Base-by-base conservation (phyloP, 2,329 filamentous ascomycete genomes). In the Trichoderma atroviride region DNA sequence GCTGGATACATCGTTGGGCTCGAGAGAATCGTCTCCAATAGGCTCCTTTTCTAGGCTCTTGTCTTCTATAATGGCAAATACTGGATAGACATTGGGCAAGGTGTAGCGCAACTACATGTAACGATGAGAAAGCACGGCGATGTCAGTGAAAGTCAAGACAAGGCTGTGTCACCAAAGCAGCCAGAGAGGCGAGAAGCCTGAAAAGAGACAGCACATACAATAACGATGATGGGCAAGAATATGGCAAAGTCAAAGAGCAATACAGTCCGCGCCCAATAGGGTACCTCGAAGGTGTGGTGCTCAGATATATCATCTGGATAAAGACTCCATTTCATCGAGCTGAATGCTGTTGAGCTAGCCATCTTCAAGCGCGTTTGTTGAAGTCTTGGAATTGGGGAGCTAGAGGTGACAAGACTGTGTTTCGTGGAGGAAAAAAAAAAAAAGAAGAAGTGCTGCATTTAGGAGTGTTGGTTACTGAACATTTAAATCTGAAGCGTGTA, bases 31-130 rank as follows among this genome's bases (percentile, higher is more conserved):
- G 78, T 88, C 87, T 35, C 82, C 80, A 5, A 85, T 84, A 59
- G 85, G 84, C 64, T 83, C 82, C 62, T 87, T 35, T 13, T 35
- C 33, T 13, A 35, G 33, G 33, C 11, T 14, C 13, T 35, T 85
- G 78, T 88, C 85, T 74, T 89, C 86, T 72, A 88, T 78, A 71
- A 88, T 87, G 75, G 86, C 85, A 71, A 88, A 82, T 60, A 84
- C 82, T 56, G 86, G 83, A 75, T 84, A 86, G 74, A 89, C 75
- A 59, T 78, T 78, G 60, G 80, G 76, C 60, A 88, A 76, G 7
- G 85, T 85, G 79, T 89, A 89, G 66, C 77, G 74, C 70, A 83
- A 73, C 84, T 87, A 22, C 3, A 56, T 2, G 29, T 29, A 7
- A 5, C 11, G 33, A 31, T 31, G 29, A 11, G 24, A 55, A 56